Evolutionary conservation across 176 grass and related monocot species (phyloP), one percentile per base, ranked within the genome.

Genomic region (Cymbopogon citratus): DNA sequence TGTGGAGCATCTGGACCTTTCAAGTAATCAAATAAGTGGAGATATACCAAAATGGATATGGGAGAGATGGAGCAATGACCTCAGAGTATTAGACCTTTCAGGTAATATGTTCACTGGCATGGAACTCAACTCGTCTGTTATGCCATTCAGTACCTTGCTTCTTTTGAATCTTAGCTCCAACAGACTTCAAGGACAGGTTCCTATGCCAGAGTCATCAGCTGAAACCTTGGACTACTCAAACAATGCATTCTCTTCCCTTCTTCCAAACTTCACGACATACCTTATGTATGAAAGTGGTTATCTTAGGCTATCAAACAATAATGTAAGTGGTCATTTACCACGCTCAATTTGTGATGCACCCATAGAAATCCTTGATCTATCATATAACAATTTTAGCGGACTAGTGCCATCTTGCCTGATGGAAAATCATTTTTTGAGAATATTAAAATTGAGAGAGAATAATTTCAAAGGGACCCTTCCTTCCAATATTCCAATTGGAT

Each of bases 11-110:
- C 41, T 91, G 2, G 89, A 87, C 77, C 85, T 91, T 39, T 87
- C 80, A 34, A 80, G 45, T 19, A 91, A 84, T 8, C 64, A 63
- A 7, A 63, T 91, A 13, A 21, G 45, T 9, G 84, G 44, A 7
- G 45, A 36, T 31, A 83, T 90, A 79, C 79, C 88, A 57, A 83
- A 44, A 0, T 83, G 73, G 78, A 74, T 90, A 79, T 90, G 38
- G 83, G 9, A 81, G 28, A 69, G 14, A 13, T 76, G 44, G 70
- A 45, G 0, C 0, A 1, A 6, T 12, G 6, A 2, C 14, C 26
- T 81, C 19, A 0, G 15, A 24, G 3, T 7, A 9, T 8, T 80
- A 46, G 28, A 60, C 67, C 26, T 86, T 18, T 75, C 85, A 13
- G 8, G 80, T 21, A 81, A 86, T 61, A 48, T 68, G 35, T 16